Evolutionary conservation across 768 basidiomycete genomes (phyloP).

Genomic region (Hericium alpestre): DNA sequence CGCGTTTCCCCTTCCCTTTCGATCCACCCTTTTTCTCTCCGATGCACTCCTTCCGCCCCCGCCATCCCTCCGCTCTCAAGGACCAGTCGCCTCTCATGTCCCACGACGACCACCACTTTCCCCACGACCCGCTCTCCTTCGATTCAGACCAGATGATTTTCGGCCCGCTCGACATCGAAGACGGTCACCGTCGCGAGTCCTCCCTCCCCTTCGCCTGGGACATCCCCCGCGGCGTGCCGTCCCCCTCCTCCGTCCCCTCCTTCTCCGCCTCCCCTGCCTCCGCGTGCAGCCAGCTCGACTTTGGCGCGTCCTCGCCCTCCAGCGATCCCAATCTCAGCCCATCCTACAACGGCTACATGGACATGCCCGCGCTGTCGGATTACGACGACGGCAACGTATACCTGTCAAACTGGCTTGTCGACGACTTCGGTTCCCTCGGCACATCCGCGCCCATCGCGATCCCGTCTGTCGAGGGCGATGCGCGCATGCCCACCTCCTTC

Average conservation of each 20-base stretch:
- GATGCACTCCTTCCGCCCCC: slow-evolving; percentile 15
- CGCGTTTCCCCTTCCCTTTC: slow-evolving; percentile 10
- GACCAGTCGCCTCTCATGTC: slow-evolving; percentile 15
- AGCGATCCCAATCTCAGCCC: slow-evolving; percentile 26
- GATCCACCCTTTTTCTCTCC: slow-evolving; percentile 18
- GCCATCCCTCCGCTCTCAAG: slow-evolving; percentile 15
- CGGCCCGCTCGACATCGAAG: slow-evolving; percentile 47
- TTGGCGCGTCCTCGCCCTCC: slow-evolving; percentile 30
- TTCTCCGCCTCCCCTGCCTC: slow-evolving; percentile 31
- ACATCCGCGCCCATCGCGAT: slow-evolving; percentile 53
- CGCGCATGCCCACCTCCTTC: slow-evolving; percentile 34
- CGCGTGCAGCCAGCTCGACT: slow-evolving; percentile 30
- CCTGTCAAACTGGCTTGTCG: slow-evolving; percentile 50
- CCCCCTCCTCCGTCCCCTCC: slow-evolving; percentile 26
- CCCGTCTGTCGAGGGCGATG: slow-evolving; percentile 29
- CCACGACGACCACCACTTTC: slow-evolving; percentile 16
- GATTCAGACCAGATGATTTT: slow-evolving; percentile 49
- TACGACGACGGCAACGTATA: slow-evolving; percentile 30
- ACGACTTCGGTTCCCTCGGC: slow-evolving; percentile 31
- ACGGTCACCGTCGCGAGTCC: slow-evolving; percentile 20
- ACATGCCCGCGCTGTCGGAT: slow-evolving; percentile 28
- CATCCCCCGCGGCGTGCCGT: slow-evolving; percentile 31
- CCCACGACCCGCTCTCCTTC: slow-evolving; percentile 23
- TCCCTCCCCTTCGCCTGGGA: slow-evolving; percentile 23
- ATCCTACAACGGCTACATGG: slow-evolving; percentile 21